phyloP scores from a whole-genome alignment of 1,139 yeast species.

The Magnusiomyces paraingens region DNA sequence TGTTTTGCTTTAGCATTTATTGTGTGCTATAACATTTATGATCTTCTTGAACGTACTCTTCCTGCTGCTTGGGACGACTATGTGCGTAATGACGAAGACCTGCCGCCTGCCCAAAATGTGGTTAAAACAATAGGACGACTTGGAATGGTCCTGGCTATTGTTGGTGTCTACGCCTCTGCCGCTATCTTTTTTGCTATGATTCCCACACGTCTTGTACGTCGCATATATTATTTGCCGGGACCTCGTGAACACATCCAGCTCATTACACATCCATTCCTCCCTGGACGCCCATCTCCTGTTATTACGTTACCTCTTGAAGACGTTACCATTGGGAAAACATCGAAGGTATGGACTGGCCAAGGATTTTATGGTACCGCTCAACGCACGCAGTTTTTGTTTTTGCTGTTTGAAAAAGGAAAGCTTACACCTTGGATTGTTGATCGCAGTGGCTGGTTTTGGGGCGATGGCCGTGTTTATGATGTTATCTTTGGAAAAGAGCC shows the following conservation, averaged over 20 bases:
- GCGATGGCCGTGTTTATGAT: constrained; percentile 82
- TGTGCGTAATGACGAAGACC: constrained; percentile 46
- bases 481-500: constrained; percentile 72
- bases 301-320: constrained; percentile 56
- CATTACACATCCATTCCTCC: constrained; percentile 68
- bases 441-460: constrained; percentile 85
- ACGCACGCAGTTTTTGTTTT: constrained; percentile 65
- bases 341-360: constrained; percentile 76
- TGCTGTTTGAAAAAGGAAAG: constrained; percentile 52
- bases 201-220: constrained; percentile 64
- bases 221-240: constrained; percentile 70
- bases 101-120: constrained; percentile 34
- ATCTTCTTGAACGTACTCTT: constrained; percentile 50
- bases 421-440: constrained; percentile 71
- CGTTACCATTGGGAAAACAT: constrained; percentile 50
- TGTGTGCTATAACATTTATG: constrained; percentile 60
- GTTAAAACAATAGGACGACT: constrained; percentile 36
- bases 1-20: constrained; percentile 66
- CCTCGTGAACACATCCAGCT: constrained; percentile 49
- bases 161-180: constrained; percentile 39
- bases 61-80: constrained; percentile 53
- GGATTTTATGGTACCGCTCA: constrained; percentile 85
- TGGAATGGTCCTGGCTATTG: constrained; percentile 38
- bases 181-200: constrained; percentile 41
- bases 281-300: constrained; percentile 72